Evolutionary conservation across 495 filamentous ascomycete species (phyloP).

Genomic region (Neurospora tetrasperma): DNA sequence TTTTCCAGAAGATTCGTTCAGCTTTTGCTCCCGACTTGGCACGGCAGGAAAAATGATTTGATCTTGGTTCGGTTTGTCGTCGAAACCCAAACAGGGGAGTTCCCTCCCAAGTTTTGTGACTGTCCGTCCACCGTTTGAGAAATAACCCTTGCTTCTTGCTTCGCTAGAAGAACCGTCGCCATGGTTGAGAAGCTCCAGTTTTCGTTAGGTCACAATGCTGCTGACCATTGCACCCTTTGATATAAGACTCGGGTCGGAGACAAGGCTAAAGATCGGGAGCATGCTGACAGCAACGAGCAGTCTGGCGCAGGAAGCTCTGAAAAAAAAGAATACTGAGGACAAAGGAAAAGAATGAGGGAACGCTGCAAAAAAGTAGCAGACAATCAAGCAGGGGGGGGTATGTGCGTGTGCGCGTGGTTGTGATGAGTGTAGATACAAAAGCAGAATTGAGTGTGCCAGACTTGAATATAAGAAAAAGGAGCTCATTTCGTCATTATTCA

Average conservation of each 20-base stretch:
- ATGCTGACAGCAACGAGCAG: not conserved
- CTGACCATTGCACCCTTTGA: not conserved
- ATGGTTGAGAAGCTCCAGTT: not conserved
- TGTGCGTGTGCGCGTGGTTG: constrained; percentile 1
- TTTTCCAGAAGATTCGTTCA: not conserved
- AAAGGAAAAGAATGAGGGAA: not conserved
- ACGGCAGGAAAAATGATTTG: not conserved
- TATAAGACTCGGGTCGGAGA: not conserved
- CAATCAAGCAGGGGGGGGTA: not conserved
- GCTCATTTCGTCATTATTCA: not conserved
- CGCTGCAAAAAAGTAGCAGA: not conserved
- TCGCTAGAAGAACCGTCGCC: not conserved
- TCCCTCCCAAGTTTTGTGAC: not conserved
- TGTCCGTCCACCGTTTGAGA: not conserved
- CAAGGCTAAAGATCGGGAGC: not conserved
- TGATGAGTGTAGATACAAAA: not conserved
- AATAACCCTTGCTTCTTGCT: not conserved
- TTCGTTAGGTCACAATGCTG: not conserved
- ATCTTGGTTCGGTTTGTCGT: not conserved
- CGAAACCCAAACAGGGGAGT: not conserved
- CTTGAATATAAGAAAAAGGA: not conserved
- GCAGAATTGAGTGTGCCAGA: not conserved
- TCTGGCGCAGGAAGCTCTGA: not conserved
- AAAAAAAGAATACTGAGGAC: not conserved
- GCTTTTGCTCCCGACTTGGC: not conserved